These are phyloP conservation scores for Leccinum insolens DNA, from an alignment of 1,284 basidiomycete genomes.

Conservation along the genomic window DNA sequence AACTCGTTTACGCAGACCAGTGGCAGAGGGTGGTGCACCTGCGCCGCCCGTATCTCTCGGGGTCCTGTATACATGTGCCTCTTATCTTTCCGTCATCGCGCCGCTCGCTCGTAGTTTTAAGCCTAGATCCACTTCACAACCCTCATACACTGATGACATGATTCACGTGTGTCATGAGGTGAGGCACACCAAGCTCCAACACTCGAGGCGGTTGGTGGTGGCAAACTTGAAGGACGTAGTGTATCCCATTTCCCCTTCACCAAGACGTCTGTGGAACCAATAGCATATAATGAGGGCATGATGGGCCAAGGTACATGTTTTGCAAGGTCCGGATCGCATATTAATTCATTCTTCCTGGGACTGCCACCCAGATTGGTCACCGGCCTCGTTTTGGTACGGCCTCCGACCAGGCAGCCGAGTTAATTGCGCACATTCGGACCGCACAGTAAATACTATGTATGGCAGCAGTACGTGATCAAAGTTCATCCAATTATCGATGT, in stretches of 20 bases:
- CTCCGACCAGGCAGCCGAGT: conserved; percentile 9
- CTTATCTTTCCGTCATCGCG: conserved; percentile 17
- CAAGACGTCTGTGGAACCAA: not conserved
- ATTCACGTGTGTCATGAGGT: conserved; percentile 9
- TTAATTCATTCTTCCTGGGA: conserved; percentile 4
- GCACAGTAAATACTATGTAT: not conserved
- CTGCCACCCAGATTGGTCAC: too few relatives aligned
- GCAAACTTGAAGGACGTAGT: not conserved
- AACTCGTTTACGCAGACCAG: not conserved
- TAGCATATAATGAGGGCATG: not conserved
- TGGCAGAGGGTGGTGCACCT: conserved; percentile 21
- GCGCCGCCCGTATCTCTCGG: conserved; percentile 13
- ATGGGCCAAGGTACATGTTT: not conserved
- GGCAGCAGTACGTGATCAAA: not conserved
- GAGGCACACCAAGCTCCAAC: not conserved
- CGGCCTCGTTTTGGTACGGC: conserved; percentile 9
- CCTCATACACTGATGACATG: conserved; percentile 7
- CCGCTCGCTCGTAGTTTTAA: conserved; percentile 10
- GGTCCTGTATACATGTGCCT: conserved; percentile 21
- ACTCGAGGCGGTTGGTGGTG: not conserved
- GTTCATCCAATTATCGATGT: not conserved
- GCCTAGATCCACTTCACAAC: conserved; percentile 17
- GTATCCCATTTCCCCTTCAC: not conserved
- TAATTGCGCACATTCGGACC: not conserved
- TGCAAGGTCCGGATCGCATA: conserved; percentile 10